A percentile compares a stretch with the other conserved stretches of the same genome.
phyloP scores from a whole-genome alignment of 2,329 filamentous ascomycete species.

The Diaporthe nobilis region DNA sequence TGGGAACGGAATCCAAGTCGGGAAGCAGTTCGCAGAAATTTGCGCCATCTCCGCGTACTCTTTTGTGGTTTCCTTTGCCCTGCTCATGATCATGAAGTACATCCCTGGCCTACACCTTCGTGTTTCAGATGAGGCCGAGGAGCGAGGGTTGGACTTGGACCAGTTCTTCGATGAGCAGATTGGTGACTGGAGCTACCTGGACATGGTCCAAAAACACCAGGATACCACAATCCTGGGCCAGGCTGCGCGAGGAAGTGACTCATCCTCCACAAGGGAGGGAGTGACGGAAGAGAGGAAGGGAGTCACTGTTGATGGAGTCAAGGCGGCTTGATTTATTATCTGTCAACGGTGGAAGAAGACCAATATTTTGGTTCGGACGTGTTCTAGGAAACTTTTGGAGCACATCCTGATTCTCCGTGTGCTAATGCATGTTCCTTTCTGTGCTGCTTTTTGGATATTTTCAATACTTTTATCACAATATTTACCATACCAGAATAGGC shows the following conservation, averaged over 20 bases:
- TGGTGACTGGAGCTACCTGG: slow-evolving; percentile 51
- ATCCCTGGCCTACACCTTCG: slow-evolving; percentile 71
- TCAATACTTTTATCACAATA: too few relatives aligned
- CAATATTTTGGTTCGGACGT: background rate
- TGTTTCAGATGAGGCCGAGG: slow-evolving; percentile 68
- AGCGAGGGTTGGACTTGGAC: slow-evolving; percentile 65
- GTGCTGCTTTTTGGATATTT: background rate
- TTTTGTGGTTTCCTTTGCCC: slow-evolving; percentile 64
- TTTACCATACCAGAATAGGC: slow-evolving; percentile 44
- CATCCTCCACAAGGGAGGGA: slow-evolving; percentile 21
- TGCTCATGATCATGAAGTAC: slow-evolving; percentile 69
- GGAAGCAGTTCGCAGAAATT: slow-evolving; percentile 70
- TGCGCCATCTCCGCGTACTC: slow-evolving; percentile 68
- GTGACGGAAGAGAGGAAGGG: slow-evolving; percentile 25
- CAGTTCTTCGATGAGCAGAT: slow-evolving; percentile 62
- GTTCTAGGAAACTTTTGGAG: too few relatives aligned
- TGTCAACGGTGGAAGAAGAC: background rate
- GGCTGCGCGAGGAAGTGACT: background rate
- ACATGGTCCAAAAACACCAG: slow-evolving; percentile 42
- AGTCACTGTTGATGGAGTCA: background rate
- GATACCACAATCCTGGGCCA: slow-evolving; percentile 35
- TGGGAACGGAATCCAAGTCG: slow-evolving; percentile 67
- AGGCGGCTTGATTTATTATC: background rate
- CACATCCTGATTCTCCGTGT: background rate
- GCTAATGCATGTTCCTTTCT: background rate